Percentiles rank a stretch among this genome's conserved stretches.
phyloP scores from a whole-genome alignment of 345 rosid species.

The Turnera subulata region DNA sequence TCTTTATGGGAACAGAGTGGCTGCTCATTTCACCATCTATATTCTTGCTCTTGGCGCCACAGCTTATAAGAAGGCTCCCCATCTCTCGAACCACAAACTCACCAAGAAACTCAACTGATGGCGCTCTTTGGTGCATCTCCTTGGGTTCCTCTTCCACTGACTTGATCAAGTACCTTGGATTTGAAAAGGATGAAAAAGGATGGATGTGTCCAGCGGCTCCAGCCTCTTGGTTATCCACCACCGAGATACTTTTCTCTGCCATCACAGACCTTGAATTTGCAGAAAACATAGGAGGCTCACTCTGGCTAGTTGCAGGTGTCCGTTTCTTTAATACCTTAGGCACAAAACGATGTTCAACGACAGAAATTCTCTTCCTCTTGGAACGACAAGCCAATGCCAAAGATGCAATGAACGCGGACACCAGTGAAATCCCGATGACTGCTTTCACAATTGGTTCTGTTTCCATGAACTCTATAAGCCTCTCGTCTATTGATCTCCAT shows the following conservation, averaged over 20 bases:
- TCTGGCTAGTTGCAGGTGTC: neutral
- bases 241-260: neutral
- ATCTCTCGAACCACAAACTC: conserved; percentile 41
- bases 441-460: conserved; percentile 7
- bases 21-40: conserved; percentile 29
- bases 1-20: conserved; percentile 20
- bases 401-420: conserved; percentile 20
- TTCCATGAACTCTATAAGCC: conserved; percentile 13
- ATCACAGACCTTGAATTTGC: neutral
- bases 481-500: neutral
- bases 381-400: conserved; percentile 7
- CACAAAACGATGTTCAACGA: conserved; percentile 1
- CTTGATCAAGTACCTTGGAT: conserved; percentile 7
- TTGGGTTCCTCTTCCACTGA: conserved; percentile 12
- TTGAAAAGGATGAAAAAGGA: too few species aligned
- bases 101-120: conserved; percentile 40
- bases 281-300: conserved; percentile 1
- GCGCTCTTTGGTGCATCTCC: conserved; percentile 31
- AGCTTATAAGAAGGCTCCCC: conserved; percentile 24
- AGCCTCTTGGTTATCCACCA: conserved; percentile 1
- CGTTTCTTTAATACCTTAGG: neutral
- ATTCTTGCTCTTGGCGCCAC: conserved; percentile 12
- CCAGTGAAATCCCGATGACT: conserved; percentile 4
- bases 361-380: conserved; percentile 13
- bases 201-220: conserved; percentile 7